Evolutionary conservation across 345 rosid genomes (phyloP).

Genomic region (Capsella bursapastoris): DNA sequence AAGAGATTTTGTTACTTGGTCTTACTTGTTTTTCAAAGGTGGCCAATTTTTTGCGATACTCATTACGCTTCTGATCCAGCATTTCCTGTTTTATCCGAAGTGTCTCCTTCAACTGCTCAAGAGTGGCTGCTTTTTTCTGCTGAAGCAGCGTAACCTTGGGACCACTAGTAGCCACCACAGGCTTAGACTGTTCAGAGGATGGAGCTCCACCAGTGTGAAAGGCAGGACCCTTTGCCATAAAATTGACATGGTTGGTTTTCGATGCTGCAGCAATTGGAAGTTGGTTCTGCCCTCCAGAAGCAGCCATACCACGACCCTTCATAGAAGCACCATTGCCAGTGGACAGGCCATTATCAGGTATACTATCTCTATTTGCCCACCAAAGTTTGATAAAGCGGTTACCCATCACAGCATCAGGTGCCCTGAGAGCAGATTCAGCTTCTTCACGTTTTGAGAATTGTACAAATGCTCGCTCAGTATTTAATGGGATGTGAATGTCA

Average conservation of each 20-base stretch:
- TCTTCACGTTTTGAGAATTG: constrained; percentile 95
- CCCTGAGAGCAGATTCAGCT: constrained; percentile 91
- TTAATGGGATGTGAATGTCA: constrained; percentile 82
- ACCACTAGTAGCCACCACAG: constrained; percentile 48
- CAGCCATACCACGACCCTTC: constrained; percentile 50
- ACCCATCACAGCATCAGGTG: constrained; percentile 99
- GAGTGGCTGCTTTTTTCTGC: constrained; percentile 73
- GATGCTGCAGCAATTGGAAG: constrained; percentile 50
- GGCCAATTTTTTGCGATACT: constrained; percentile 73
- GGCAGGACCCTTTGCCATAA: constrained; percentile 46
- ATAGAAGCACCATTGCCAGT: constrained; percentile 49
- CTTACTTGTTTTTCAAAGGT: constrained; percentile 74
- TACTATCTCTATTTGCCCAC: constrained; percentile 98
- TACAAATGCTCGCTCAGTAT: constrained; percentile 88
- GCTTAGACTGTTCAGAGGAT: constrained; percentile 58
- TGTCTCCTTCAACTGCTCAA: constrained; percentile 85
- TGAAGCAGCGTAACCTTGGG: constrained; percentile 66
- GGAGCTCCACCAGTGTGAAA: constrained; percentile 49
- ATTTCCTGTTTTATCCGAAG: constrained; percentile 89
- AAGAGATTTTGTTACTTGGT: constrained; percentile 17
- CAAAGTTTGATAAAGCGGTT: constrained; percentile 95
- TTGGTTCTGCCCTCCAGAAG: constrained; percentile 50
- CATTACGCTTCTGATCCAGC: constrained; percentile 85
- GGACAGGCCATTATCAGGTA: constrained; percentile 62
- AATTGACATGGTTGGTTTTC: constrained; percentile 56